phyloP scores from a whole-genome alignment of 1,139 yeast genomes.

The Blastobotrys apis region DNA sequence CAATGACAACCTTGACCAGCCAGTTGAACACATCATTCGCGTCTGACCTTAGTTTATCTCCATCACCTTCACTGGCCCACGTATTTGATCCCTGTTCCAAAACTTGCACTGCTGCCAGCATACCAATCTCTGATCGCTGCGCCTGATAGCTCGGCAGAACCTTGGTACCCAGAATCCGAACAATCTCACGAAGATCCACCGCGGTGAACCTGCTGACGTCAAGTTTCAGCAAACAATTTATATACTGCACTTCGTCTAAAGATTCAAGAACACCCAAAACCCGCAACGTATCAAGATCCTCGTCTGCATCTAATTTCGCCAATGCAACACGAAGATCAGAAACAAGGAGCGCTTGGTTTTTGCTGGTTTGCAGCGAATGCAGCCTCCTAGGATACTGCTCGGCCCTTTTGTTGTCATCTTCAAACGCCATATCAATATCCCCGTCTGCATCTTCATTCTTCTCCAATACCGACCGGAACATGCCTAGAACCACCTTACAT shows the following conservation, averaged over 20 bases:
- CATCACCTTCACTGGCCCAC: constrained; percentile 3
- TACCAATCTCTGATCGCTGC: constrained; percentile 15
- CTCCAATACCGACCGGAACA: neutral
- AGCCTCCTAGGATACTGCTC: neutral
- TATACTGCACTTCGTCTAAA: neutral
- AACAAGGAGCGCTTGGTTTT: neutral
- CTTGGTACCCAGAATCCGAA: constrained; percentile 13
- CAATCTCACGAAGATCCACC: neutral
- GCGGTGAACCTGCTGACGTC: neutral
- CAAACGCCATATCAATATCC: neutral
- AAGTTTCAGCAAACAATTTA: neutral
- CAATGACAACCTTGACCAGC: constrained; percentile 3
- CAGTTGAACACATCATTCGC: constrained; percentile 12
- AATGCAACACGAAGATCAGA: neutral
- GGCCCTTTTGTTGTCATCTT: neutral
- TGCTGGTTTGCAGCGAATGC: neutral
- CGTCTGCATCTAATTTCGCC: neutral
- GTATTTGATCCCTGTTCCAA: neutral
- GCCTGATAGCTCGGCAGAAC: constrained; percentile 11
- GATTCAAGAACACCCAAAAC: neutral
- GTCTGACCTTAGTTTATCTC: constrained; percentile 1
- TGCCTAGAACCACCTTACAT: neutral
- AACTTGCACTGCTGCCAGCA: constrained; percentile 4
- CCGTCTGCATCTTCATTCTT: neutral
- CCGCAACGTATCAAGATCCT: neutral